Evolutionary conservation across 169 alveolate species (phyloP), one percentile per base, ranked within the genome.

Genomic region (Cryptosporidium muris): DNA sequence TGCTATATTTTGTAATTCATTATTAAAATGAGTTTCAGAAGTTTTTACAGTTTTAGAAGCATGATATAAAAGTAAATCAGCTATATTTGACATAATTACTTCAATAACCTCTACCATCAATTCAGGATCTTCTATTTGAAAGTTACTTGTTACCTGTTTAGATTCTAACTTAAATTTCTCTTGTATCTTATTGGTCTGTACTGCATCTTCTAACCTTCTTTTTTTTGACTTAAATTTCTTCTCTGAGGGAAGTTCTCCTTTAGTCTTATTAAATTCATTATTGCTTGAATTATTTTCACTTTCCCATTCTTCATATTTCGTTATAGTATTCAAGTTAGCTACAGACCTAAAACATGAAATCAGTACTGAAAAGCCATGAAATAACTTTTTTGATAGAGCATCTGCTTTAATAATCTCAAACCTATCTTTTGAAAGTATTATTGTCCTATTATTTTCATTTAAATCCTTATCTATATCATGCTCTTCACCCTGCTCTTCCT

Each of bases 51-150:
- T 25, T 64, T 64, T 64, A 6, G 85, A 74, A 4, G 85, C 54
- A 51, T 74, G 68, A 16, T 12, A 56, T 68, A 66, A 74, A 12
- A 74, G 60, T 38, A 74, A 74, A 11, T 38, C 3, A 7, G 67
- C 63, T 43, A 74, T 25, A 4, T 58, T 58, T 42, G 54, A 25
- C 0, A 74, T 25, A 4, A 62, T 60, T 43, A 54, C 14, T 2
- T 8, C 12, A 1, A 43, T 56, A 25, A 74, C 42, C 60, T 74
- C 85, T 25, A 74, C 36, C 67, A 58, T 58, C 25, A 74, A 43
- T 45, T 74, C 85, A 6, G 85, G 63, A 45, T 74, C 74, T 16
- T 74, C 85, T 40, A 74, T 58, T 38, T 74, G 85, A 37, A 74
- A 74, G 38, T 16, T 47, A n/a, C 25, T 3, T 34, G 40, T n/a